Conservation (phyloP, 2,329 filamentous ascomycete species). For the Lecanosticta acicola region DNA sequence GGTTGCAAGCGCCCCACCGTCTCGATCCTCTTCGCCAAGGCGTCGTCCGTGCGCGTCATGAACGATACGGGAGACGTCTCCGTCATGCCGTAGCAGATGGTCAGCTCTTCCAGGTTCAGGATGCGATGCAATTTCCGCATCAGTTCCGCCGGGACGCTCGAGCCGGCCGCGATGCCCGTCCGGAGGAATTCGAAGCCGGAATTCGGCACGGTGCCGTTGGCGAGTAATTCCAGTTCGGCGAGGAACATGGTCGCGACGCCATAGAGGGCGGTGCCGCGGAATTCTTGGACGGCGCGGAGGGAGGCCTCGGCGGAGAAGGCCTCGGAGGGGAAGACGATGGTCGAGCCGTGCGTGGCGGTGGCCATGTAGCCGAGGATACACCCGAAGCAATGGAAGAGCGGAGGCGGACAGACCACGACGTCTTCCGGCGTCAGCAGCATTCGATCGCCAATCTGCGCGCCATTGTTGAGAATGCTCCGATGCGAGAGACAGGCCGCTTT, state of each 20-base stretch:
- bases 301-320: slow-evolving; percentile 76
- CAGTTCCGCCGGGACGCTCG: slow-evolving; percentile 72
- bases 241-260: slow-evolving; percentile 93
- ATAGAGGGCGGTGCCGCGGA: slow-evolving; percentile 66
- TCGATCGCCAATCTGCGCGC: slow-evolving; percentile 71
- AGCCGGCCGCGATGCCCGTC: slow-evolving; percentile 90
- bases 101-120: slow-evolving; percentile 73
- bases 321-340: slow-evolving; percentile 79
- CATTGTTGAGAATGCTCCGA: slow-evolving; percentile 86
- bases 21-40: slow-evolving; percentile 64
- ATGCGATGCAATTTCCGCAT: slow-evolving; percentile 69
- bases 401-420: slow-evolving; percentile 60
- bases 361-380: slow-evolving; percentile 93
- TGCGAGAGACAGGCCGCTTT: slow-evolving; percentile 91
- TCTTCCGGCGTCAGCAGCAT: slow-evolving; percentile 75
- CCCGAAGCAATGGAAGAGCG: slow-evolving; percentile 70
- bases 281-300: slow-evolving; percentile 58
- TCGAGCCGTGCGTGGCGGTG: slow-evolving; percentile 73
- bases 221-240: slow-evolving; percentile 74
- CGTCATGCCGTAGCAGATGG: slow-evolving; percentile 96
- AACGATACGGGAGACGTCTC: slow-evolving; percentile 70
- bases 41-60: slow-evolving; percentile 77
- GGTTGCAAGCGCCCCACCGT: slow-evolving; percentile 78
- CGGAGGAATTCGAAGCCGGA: slow-evolving; percentile 60
- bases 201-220: slow-evolving; percentile 30